These are phyloP conservation scores for Kuraishia hungarica DNA, from an alignment of 805 yeast species.

Conservation along the genomic window DNA sequence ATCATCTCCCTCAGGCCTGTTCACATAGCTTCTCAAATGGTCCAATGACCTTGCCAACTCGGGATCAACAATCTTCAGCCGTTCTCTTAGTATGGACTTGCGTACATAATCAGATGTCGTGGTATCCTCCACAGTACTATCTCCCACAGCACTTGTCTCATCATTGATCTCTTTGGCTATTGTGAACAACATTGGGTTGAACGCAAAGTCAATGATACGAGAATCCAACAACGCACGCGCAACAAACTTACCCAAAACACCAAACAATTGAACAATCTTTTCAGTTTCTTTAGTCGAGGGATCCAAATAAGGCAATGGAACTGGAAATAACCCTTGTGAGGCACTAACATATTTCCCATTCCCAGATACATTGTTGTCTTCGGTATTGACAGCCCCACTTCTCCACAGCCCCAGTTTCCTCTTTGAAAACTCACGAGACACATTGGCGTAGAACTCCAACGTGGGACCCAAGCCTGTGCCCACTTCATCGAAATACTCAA, in stretches of 20 bases:
- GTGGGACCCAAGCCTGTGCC: slow-evolving; percentile 99
- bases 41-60: slow-evolving; percentile 49
- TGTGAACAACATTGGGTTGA: slow-evolving; percentile 64
- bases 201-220: slow-evolving; percentile 76
- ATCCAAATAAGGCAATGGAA: slow-evolving; percentile 34
- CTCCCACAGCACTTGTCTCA: too few species aligned
- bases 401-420: slow-evolving; percentile 66
- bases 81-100: slow-evolving; percentile 17
- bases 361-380: too few species aligned
- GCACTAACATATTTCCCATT: slow-evolving; percentile 30
- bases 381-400: slow-evolving; percentile 9
- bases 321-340: slow-evolving; percentile 62
- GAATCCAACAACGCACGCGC: slow-evolving; percentile 85
- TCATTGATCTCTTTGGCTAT: slow-evolving; percentile 31
- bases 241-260: slow-evolving; percentile 68
- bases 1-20: slow-evolving; percentile 9
- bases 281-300: slow-evolving; percentile 26
- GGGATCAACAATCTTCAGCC: slow-evolving; percentile 45
- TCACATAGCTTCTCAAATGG: slow-evolving; percentile 36
- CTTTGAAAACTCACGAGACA: slow-evolving; percentile 65
- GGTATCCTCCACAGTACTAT: neutral
- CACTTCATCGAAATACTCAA: slow-evolving; percentile 82
- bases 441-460: slow-evolving; percentile 78
- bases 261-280: slow-evolving; percentile 44
- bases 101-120: neutral